Evolutionary conservation across 345 rosid species (phyloP).

Genomic region (Citrus sinensis): DNA sequence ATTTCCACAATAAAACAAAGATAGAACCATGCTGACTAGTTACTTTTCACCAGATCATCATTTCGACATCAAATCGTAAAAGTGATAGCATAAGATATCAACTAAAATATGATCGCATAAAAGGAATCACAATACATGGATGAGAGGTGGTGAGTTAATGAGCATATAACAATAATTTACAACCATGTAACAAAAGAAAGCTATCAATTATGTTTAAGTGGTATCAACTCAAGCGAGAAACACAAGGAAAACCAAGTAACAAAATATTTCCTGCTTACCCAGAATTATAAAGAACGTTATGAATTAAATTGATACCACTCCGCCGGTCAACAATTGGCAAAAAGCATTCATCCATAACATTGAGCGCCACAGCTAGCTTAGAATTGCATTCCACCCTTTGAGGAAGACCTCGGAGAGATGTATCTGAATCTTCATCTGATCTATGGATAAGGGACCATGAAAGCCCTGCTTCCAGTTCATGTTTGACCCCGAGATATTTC

Average conservation of each 20-base stretch:
- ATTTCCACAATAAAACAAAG: background rate
- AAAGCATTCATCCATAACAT: conserved; percentile 92
- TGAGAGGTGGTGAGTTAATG: background rate
- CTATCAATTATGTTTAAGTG: background rate
- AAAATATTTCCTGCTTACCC: conserved; percentile 48
- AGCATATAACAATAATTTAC: background rate
- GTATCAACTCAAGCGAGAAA: background rate
- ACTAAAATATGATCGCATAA: background rate
- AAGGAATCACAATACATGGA: background rate
- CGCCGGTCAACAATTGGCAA: conserved; percentile 75
- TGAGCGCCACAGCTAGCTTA: conserved; percentile 70
- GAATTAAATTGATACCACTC: conserved; percentile 77
- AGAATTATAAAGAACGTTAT: conserved; percentile 69
- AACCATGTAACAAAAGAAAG: conserved; percentile 1
- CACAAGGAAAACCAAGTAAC: background rate
- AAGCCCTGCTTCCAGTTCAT: conserved; percentile 77
- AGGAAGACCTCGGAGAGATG: conserved; percentile 39
- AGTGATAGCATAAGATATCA: background rate
- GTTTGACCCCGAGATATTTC: conserved; percentile 76
- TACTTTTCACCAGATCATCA: background rate
- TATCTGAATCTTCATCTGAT: conserved; percentile 50
- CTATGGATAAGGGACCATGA: conserved; percentile 78
- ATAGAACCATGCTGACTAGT: background rate
- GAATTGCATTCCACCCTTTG: conserved; percentile 70
- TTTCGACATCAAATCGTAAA: background rate